phyloP scores from a whole-genome alignment of 108 stramenopile genomes.

The Cylindrotheca closterium region DNA sequence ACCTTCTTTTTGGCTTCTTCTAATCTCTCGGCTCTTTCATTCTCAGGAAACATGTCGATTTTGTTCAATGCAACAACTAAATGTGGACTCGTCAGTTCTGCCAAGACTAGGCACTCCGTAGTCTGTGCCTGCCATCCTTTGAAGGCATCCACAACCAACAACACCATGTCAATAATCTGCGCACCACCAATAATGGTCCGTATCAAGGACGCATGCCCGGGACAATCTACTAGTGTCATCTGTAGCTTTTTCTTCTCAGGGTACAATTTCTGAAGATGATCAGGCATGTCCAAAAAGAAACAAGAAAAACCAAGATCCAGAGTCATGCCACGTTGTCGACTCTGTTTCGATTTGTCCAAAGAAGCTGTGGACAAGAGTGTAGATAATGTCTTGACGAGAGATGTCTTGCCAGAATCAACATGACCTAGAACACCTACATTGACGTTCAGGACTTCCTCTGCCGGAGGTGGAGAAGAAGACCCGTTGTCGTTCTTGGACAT shows the following conservation, averaged over 20 bases:
- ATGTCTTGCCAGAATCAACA: slow-evolving; percentile 98
- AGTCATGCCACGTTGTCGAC: slow-evolving; percentile 94
- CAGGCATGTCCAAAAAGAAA: slow-evolving; percentile 84
- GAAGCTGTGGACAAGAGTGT: slow-evolving; percentile 95
- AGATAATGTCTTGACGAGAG: slow-evolving; percentile 91
- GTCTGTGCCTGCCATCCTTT: slow-evolving; percentile 99
- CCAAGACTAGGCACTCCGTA: slow-evolving; percentile 97
- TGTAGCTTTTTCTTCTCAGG: slow-evolving; percentile 52
- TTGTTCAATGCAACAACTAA: slow-evolving; percentile 93
- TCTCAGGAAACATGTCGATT: slow-evolving; percentile 82
- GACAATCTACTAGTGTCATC: slow-evolving; percentile 96
- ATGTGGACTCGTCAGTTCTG: slow-evolving; percentile 89
- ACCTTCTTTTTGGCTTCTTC: slow-evolving; percentile 64
- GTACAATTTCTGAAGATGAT: slow-evolving; percentile 40
- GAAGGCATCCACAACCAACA: slow-evolving; percentile 96
- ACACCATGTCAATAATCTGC: slow-evolving; percentile 94
- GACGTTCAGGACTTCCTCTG: slow-evolving; percentile 80
- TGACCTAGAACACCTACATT: slow-evolving; percentile 98
- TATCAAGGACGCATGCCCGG: slow-evolving; percentile 97
- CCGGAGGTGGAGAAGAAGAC: not conserved
- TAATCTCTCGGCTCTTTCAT: slow-evolving; percentile 62
- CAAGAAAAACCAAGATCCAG: slow-evolving; percentile 96
- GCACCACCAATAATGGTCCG: slow-evolving; percentile 98
- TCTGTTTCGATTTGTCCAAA: slow-evolving; percentile 96
- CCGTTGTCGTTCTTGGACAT: slow-evolving; percentile 2